Conservation (phyloP, 441 rosid genomes). For the Bocquillonia castaneifolia region DNA sequence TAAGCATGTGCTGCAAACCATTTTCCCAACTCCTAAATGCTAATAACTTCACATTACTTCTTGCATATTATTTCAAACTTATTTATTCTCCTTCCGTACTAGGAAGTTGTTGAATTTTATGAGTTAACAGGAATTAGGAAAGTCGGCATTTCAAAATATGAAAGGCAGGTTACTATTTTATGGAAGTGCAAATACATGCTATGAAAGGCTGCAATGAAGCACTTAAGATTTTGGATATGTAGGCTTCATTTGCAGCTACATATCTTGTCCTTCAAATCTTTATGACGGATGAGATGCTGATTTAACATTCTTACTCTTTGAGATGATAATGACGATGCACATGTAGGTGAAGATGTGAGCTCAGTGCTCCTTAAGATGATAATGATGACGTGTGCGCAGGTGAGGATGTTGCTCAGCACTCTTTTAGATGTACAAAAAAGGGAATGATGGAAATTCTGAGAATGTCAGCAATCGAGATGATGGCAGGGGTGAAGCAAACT, state of each 20-base stretch:
- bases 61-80: neutral
- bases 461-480: no score
- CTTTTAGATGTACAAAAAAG: no score
- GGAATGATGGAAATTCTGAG: no score
- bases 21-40: neutral
- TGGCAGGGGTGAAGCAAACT: no score
- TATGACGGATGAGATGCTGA: no score
- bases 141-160: neutral
- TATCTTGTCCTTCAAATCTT: no score
- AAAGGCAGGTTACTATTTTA: neutral
- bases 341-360: neutral
- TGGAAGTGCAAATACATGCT: neutral
- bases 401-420: no score
- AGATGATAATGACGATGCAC: neutral
- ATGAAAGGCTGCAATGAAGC: neutral
- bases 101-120: neutral
- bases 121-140: neutral
- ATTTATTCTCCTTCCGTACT: neutral
- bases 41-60: neutral
- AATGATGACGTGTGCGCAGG: no score
- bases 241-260: no score
- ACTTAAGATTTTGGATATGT: no score
- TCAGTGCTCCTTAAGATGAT: neutral
- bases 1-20: conserved; percentile 35
- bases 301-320: no score